phyloP scores from a whole-genome alignment of 1,139 yeast species.

The Pichia kudriavzevii region DNA sequence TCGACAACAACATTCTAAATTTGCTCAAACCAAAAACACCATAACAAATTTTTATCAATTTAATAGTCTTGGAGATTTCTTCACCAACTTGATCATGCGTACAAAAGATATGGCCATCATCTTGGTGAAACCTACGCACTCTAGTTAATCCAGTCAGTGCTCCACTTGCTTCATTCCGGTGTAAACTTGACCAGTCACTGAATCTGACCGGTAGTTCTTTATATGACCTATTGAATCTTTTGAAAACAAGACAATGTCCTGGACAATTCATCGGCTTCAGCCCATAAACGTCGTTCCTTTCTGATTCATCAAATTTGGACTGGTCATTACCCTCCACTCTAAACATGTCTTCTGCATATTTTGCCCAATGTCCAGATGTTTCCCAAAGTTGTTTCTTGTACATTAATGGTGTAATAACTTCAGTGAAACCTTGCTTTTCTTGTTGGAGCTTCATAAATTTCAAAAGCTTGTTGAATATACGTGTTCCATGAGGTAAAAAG shows the following conservation, averaged over 20 bases:
- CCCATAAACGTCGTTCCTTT: slow-evolving; percentile 42
- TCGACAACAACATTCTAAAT: slow-evolving; percentile 83
- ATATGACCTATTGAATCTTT: slow-evolving; percentile 82
- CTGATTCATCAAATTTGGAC: slow-evolving; percentile 20
- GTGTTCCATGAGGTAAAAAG: slow-evolving; percentile 86
- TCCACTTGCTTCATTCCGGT: slow-evolving; percentile 93
- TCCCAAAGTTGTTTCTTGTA: slow-evolving; percentile 84
- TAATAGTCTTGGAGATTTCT: slow-evolving; percentile 75
- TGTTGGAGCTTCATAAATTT: slow-evolving; percentile 81
- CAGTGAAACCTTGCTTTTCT: slow-evolving; percentile 76
- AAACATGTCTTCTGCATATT: slow-evolving; percentile 93
- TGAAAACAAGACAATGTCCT: slow-evolving; percentile 89
- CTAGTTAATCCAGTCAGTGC: slow-evolving; percentile 86
- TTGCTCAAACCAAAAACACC: slow-evolving; percentile 74
- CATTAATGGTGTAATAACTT: slow-evolving; percentile 88
- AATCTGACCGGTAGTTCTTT: slow-evolving; percentile 94
- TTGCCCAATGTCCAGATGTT: slow-evolving; percentile 93
- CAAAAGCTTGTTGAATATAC: slow-evolving; percentile 71
- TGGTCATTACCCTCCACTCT: slow-evolving; percentile 51
- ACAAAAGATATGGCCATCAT: slow-evolving; percentile 97
- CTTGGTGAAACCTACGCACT: slow-evolving; percentile 97
- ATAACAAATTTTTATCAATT: slow-evolving; percentile 71
- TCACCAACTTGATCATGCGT: slow-evolving; percentile 75
- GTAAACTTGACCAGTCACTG: slow-evolving; percentile 93
- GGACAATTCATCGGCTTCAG: slow-evolving; percentile 99